Percentiles rank a stretch among this genome's conserved stretches.
phyloP scores from a whole-genome alignment of 768 basidiomycete species.

The Gloeostereum incarnatum region DNA sequence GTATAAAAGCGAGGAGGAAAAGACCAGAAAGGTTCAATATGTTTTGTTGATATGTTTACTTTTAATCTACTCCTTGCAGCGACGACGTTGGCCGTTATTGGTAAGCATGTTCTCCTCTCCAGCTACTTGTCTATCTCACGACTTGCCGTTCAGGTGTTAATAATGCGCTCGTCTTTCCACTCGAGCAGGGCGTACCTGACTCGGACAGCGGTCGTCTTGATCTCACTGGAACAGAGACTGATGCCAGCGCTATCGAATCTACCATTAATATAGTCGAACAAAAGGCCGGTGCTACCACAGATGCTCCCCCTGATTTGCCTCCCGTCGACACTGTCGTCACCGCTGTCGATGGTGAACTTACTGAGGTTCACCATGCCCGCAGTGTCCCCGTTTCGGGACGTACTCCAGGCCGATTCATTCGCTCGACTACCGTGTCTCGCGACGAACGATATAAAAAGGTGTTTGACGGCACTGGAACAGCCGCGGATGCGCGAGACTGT shows the following conservation, averaged over 20 bases:
- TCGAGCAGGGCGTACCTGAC: constrained; percentile 2
- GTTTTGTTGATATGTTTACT: too few relatives aligned
- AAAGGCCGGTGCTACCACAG: constrained; percentile 6
- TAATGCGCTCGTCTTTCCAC: constrained; percentile 4
- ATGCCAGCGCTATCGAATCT: constrained; percentile 7
- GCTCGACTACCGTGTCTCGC: constrained; percentile 2
- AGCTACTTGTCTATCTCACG: too few relatives aligned
- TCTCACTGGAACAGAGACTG: constrained; percentile 7
- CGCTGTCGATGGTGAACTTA: constrained; percentile 11
- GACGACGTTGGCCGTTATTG: too few relatives aligned
- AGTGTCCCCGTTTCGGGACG: not conserved
- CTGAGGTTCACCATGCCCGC: constrained; percentile 3
- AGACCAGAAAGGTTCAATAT: too few relatives aligned
- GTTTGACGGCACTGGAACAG: constrained; percentile 10
- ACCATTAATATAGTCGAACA: constrained; percentile 10
- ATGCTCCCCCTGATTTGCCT: constrained; percentile 9
- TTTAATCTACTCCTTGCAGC: too few relatives aligned
- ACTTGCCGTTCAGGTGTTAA: too few relatives aligned
- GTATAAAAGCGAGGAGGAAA: too few relatives aligned
- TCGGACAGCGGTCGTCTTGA: constrained; percentile 1
- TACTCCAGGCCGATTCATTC: not conserved
- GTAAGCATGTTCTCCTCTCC: too few relatives aligned
- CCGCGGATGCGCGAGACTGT: constrained; percentile 6
- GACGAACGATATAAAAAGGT: constrained; percentile 10
- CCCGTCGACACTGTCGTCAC: constrained; percentile 9